Evolutionary conservation across 306 rosid genomes (phyloP), one percentile per base, ranked within the genome.

Genomic region (Lotus japonicus): DNA sequence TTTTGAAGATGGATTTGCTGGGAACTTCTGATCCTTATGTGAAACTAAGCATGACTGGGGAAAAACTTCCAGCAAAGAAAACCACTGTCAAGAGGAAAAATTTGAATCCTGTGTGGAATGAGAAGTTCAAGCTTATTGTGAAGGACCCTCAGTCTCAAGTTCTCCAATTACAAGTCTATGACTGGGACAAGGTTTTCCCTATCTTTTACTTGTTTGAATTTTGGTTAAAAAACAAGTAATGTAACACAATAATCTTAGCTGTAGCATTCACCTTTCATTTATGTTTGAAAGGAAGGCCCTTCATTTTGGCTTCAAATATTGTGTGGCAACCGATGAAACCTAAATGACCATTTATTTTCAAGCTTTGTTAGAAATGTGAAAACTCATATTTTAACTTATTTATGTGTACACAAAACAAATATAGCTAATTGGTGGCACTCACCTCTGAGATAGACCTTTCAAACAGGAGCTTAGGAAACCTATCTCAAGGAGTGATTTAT

Each of bases 11-110:
- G 95, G 98, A 92, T 82, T 31, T 92, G 18, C 53, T 90, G 56
- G 98, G 98, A 77, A 69, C 87, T 58, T 92, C 98, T 42, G 98
- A 92, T 86, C 98, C 98, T 41, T 92, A 88, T 38, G 97, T 90
- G 74, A 90, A 85, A 79, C 81, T 92, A 53, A 83, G 84, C 76
- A 80, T 92, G 11, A 80, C 83, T 7, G 97, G 89, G 38, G 98
- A 88, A 72, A 88, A 83, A 75, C 83, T 88, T 21, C 83, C 96
- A 2, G 69, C 88, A 17, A 92, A 77, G 85, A 86, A 84, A 88
- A 92, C 97, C 45, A 83, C 88, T 6, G 43, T 92, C 72, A 90
- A 88, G 81, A 86, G 77, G 81, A 90, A 71, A 58, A 88, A 85
- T 77, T 82, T 92, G 88, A 92, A 92, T 71, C 97, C 98, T 0